Evolutionary conservation across 2,329 filamentous ascomycete species (phyloP).

Genomic region (Hypoxylon sp.): DNA sequence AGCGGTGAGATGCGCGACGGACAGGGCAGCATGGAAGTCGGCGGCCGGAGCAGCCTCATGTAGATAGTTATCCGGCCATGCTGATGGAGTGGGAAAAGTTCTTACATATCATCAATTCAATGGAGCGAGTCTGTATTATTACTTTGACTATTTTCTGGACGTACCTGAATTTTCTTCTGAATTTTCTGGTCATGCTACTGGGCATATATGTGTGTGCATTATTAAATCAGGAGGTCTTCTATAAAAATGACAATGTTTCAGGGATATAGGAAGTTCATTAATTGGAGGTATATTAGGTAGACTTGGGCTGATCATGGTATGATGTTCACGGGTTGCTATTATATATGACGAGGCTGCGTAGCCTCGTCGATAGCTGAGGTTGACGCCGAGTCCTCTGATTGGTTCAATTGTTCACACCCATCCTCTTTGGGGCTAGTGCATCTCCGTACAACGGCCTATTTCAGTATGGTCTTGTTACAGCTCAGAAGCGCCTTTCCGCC

Average conservation of each 20-base stretch:
- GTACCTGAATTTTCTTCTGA: too few species aligned
- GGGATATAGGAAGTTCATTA: not conserved
- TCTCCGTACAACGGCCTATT: not conserved
- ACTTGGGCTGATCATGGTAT: not conserved
- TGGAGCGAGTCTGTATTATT: not conserved
- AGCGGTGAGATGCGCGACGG: slow-evolving; percentile 96
- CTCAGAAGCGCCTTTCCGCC: not conserved
- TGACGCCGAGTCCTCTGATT: slow-evolving; percentile 13
- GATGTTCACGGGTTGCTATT: slow-evolving; percentile 3
- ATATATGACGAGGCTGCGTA: slow-evolving; percentile 13
- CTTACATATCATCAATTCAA: slow-evolving; percentile 2
- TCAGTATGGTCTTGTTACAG: slow-evolving; percentile 6
- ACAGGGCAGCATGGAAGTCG: slow-evolving; percentile 89
- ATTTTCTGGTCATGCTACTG: not conserved
- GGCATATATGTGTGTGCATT: not conserved
- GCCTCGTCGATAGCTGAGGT: slow-evolving; percentile 22
- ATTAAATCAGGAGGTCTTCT: not conserved
- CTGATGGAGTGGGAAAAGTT: slow-evolving; percentile 3
- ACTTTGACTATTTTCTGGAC: not conserved
- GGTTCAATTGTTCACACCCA: slow-evolving; percentile 7
- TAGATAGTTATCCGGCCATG: too few species aligned
- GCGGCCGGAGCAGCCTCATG: slow-evolving; percentile 93
- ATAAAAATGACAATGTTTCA: not conserved
- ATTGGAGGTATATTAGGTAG: not conserved
- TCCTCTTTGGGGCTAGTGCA: not conserved